Base-by-base conservation (phyloP, 1,284 basidiomycete species). In the Marasmius oreades region DNA sequence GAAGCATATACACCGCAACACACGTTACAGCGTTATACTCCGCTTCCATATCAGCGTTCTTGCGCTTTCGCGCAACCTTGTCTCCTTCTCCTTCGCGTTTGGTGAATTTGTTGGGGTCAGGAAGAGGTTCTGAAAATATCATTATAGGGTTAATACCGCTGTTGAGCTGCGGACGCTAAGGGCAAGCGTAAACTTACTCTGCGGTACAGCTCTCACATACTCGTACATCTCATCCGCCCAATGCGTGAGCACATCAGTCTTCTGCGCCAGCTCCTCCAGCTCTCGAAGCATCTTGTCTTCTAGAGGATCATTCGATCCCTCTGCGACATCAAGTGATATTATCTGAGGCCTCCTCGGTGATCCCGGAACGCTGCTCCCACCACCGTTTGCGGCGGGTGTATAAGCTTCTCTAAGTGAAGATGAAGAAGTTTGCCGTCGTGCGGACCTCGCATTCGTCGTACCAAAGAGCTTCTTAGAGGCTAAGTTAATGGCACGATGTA, bases 191-290 rank as follows among this genome's bases (percentile, higher is more conserved):
- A 55, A 77, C 88, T 52, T 62, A 91, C 88, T 91, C 70, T 89
- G 84, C 23, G 88, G 87, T 43, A 89, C 75, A 22, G 84, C 84
- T 71, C 85, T 92, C 47, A 91, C 85, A 70, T 84, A 86, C 54
- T 92, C 86, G 60, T 96, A 89, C 82, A 95, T 92, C 69, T 90
- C 85, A 71, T 98, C 95, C 34, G 92, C 96, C 82, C 95, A 95
- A 61, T 92, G 89, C 53, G 90, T 90, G 55, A 98, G 75, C 36
- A 96, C 93, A 61, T 92, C 90, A 23, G 95, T 95, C 80, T 98
- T 98, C 77, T 97, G 93, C 10, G 94, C 95, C 0, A 95, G 73
- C 61, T 96, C 92, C 68, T 98, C 95, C 39, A 98, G 76, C 20
- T 73, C 70, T 2, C 77, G 82, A 10, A 98, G 74, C 7, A 98